phyloP scores from a whole-genome alignment of 768 basidiomycete genomes.

The Russula compacta region DNA sequence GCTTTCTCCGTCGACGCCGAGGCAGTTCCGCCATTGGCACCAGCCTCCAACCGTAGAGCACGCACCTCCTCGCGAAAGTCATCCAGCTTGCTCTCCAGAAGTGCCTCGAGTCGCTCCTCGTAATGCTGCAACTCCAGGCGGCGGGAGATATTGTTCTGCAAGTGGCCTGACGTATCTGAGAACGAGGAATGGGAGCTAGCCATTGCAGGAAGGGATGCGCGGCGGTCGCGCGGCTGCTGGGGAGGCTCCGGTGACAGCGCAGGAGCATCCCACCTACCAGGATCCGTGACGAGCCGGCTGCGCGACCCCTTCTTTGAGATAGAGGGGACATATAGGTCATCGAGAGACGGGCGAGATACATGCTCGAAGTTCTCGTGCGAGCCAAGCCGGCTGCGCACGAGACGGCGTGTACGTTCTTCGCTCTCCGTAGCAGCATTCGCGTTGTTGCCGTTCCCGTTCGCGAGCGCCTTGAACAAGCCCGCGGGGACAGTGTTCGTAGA shows the following conservation, averaged over 20 bases:
- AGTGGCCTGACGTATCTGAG: slow-evolving; percentile 36
- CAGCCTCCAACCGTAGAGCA: slow-evolving; percentile 17
- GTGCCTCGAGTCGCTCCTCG: slow-evolving; percentile 50
- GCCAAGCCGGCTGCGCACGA: slow-evolving; percentile 66
- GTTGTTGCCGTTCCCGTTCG: slow-evolving; percentile 24
- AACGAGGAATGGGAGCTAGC: slow-evolving; percentile 40
- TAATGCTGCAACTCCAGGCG: slow-evolving; percentile 50
- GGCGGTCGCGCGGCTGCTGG: slow-evolving; percentile 24
- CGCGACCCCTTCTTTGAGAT: slow-evolving; percentile 57
- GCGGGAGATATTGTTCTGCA: slow-evolving; percentile 44
- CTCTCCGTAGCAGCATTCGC: slow-evolving; percentile 3
- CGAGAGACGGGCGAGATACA: slow-evolving; percentile 61
- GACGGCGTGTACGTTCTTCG: slow-evolving; percentile 61
- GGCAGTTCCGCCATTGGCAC: slow-evolving; percentile 24
- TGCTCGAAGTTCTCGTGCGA: slow-evolving; percentile 70
- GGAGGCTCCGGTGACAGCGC: slow-evolving; percentile 34
- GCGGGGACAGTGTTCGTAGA: slow-evolving; percentile 75
- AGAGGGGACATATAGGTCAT: slow-evolving; percentile 59
- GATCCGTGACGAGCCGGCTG: slow-evolving; percentile 50
- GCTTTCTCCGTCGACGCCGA: slow-evolving; percentile 45
- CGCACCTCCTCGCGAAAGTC: slow-evolving; percentile 36
- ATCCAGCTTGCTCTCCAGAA: slow-evolving; percentile 63
- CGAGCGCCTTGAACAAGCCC: slow-evolving; percentile 76
- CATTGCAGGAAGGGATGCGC: slow-evolving; percentile 32
- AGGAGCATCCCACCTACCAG: slow-evolving; percentile 31